A percentile compares a stretch with the other conserved stretches of the same genome.
These are phyloP conservation scores for Cyclotella cryptica DNA, from an alignment of 108 stramenopile species.

Conservation along the genomic window DNA sequence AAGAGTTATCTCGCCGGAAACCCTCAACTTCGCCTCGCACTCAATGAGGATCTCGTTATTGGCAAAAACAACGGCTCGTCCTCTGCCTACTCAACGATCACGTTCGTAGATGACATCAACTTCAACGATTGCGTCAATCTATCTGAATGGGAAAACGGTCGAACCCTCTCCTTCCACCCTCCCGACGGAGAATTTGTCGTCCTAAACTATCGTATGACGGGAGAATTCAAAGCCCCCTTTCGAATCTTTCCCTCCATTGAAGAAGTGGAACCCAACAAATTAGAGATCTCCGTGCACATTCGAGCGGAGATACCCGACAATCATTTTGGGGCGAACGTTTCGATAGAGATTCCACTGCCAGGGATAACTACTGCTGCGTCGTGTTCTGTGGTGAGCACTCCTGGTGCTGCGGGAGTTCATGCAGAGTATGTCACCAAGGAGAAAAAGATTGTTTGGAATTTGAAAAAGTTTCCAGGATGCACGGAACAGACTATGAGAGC, in stretches of 20 bases:
- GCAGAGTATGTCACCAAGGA: slow-evolving; percentile 87
- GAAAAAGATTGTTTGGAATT: slow-evolving; percentile 93
- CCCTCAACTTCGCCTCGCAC: slow-evolving; percentile 96
- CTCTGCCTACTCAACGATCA: slow-evolving; percentile 78
- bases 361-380: slow-evolving; percentile 72
- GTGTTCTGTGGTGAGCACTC: slow-evolving; percentile 73
- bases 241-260: slow-evolving; percentile 96
- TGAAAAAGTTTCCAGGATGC: slow-evolving; percentile 97
- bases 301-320: slow-evolving; percentile 97
- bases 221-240: slow-evolving; percentile 97
- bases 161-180: slow-evolving; percentile 92
- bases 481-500: slow-evolving; percentile 94
- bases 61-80: slow-evolving; percentile 64
- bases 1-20: slow-evolving; percentile 95
- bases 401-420: slow-evolving; percentile 64
- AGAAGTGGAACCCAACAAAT: slow-evolving; percentile 89
- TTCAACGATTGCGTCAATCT: slow-evolving; percentile 99
- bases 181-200: slow-evolving; percentile 99
- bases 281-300: slow-evolving; percentile 88
- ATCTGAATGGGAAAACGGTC: slow-evolving; percentile 91
- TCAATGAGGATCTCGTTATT: slow-evolving; percentile 98
- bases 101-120: slow-evolving; percentile 95
- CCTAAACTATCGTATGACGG: slow-evolving; percentile 96
- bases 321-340: slow-evolving; percentile 97
- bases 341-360: slow-evolving; percentile 90